Evolutionary conservation across 306 rosid genomes (phyloP), one percentile per base, ranked within the genome.

Genomic region (Macrotyloma uniflorum): DNA sequence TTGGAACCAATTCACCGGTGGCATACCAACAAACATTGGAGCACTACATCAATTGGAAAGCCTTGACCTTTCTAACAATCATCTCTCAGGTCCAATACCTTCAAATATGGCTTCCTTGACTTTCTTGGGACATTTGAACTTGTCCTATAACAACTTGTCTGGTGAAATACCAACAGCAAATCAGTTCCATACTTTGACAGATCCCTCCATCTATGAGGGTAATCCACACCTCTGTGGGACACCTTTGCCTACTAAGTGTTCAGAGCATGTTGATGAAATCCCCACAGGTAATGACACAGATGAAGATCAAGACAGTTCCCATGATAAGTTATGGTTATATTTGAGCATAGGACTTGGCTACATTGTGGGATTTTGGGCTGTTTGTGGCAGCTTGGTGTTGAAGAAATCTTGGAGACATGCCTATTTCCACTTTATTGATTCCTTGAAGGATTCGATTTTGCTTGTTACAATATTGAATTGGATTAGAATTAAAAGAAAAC

Each of bases 121-220:
- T 6, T 71, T 22, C 40, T 62, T 79, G 78, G 63, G 67, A 54
- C 2, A 36, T 33, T 62, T 79, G 73, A 79, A 61, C 43, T 12
- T 79, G 67, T 71, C 78, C 8, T 18, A 79, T 57, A 49, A 79
- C 24, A 61, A 79, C 36, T 50, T 79, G 18, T 79, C 78, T 3
- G 73, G 78, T 46, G 11, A 46, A 9, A 64, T 72, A 51, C 83
- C 83, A 1, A 1, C 18, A 15, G 49, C 45, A 6, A 80, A 80
- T 57, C 74, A 80, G 40, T 72, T 80, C 3, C 18, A 14, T 6
- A 57, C 67, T 22, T 20, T 38, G 8, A 18, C 2, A 18, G 70
- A 32, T 76, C 38, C 36, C 28, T 68, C 73, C 16, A 43, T 24
- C 10, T 69, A 78, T 46, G 63, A 1, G 18, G 78, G 83, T 20